These are phyloP conservation scores for Pleurotus eryngii DNA, from an alignment of 768 basidiomycete genomes.

Conservation along the genomic window DNA sequence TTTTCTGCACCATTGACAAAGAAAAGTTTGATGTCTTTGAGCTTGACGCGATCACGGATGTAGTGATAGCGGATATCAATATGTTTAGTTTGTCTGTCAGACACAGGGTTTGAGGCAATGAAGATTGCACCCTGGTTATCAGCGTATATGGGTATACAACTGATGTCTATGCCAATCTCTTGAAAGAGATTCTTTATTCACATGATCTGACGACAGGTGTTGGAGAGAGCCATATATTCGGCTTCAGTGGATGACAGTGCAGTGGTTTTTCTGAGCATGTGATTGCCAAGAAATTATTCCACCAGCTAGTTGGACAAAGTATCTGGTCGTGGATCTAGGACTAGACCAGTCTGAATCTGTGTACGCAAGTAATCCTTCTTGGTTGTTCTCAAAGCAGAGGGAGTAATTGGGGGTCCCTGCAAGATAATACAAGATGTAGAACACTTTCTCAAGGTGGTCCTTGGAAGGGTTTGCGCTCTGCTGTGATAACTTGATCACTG, in stretches of 20 bases:
- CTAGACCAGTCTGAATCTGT: conserved; percentile 24
- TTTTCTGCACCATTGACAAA: too few relatives aligned
- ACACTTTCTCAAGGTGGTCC: conserved; percentile 22
- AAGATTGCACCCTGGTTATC: too few relatives aligned
- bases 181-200: too few relatives aligned
- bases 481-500: too few relatives aligned
- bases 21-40: too few relatives aligned
- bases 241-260: conserved; percentile 27
- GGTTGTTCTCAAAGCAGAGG: conserved; percentile 13
- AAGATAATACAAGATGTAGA: conserved; percentile 26
- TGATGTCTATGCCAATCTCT: too few relatives aligned
- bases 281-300: conserved; percentile 28
- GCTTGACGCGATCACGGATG: too few relatives aligned
- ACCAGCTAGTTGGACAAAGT: conserved; percentile 21
- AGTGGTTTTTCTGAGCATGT: conserved; percentile 27
- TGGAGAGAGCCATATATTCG: conserved; percentile 26
- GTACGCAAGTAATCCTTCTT: conserved; percentile 1
- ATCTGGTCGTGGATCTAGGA: conserved; percentile 23
- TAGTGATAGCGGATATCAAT: too few relatives aligned
- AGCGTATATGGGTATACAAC: too few relatives aligned
- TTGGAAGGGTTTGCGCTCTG: neutral
- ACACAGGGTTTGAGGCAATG: too few relatives aligned
- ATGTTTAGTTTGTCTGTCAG: too few relatives aligned
- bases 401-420: conserved; percentile 15
- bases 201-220: too few relatives aligned